phyloP scores from a whole-genome alignment of 2,329 filamentous ascomycete genomes.

The Bipolaris zeicola region DNA sequence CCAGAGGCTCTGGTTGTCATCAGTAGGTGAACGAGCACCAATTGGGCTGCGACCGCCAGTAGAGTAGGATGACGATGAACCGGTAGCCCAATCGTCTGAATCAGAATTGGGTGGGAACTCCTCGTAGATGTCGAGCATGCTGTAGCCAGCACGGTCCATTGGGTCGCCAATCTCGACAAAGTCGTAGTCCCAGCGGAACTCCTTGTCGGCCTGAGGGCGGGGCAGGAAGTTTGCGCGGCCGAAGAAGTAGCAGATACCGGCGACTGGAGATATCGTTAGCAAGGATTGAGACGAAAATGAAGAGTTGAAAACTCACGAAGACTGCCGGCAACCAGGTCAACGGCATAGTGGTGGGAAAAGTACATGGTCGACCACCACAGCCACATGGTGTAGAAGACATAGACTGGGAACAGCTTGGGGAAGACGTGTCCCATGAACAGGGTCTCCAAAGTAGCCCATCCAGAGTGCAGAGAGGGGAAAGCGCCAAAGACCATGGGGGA shows the following conservation, averaged over 20 bases:
- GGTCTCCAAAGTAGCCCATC: constrained; percentile 84
- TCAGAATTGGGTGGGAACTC: constrained; percentile 61
- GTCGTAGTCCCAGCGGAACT: constrained; percentile 92
- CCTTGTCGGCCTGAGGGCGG: constrained; percentile 80
- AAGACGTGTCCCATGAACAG: constrained; percentile 94
- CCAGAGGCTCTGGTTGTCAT: constrained; percentile 63
- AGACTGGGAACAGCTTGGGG: constrained; percentile 78
- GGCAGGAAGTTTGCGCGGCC: constrained; percentile 81
- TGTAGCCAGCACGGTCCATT: constrained; percentile 55
- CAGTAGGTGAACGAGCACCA: constrained; percentile 55
- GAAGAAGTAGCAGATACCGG: constrained; percentile 80
- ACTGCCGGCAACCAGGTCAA: constrained; percentile 87
- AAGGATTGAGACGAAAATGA: neutral
- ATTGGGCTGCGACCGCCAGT: constrained; percentile 64
- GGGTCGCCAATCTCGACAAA: constrained; percentile 83
- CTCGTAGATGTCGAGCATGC: constrained; percentile 62
- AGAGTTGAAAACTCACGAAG: constrained; percentile 55
- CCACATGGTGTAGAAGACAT: constrained; percentile 86
- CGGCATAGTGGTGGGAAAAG: constrained; percentile 93
- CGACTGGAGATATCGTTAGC: constrained; percentile 51
- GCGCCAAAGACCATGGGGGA: constrained; percentile 93
- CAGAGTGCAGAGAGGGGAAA: constrained; percentile 91
- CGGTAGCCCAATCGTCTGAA: constrained; percentile 89
- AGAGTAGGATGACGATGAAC: constrained; percentile 78
- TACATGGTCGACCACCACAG: constrained; percentile 99